Base-by-base conservation (phyloP, 2,329 filamentous ascomycete genomes). In the Botrytis fragariae region DNA sequence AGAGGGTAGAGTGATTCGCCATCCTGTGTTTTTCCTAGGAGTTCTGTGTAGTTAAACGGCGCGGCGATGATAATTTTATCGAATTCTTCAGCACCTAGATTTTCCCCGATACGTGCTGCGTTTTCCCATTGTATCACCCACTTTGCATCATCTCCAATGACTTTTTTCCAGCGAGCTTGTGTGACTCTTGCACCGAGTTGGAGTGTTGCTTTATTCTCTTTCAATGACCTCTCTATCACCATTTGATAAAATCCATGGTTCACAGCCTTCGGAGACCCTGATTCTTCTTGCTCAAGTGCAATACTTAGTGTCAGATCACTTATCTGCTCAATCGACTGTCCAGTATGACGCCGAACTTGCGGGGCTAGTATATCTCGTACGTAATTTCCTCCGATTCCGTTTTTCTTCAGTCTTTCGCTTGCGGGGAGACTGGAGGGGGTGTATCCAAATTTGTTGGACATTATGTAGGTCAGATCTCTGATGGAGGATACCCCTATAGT, bases 281-380 rank as follows among this genome's bases (percentile, higher is more conserved):
- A 44, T 22, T 72, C 60, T 45, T 72, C 69, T 44, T n/a, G 45
- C 3, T 51, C 25, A 32, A 72, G 61, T 3, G 69, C 69, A 14
- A 65, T 54, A n/a, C 69, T 72, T 18, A 72, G 10, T 42, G 69
- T 61, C 7, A 72, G 18, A 44, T 72, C 69, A n/a, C 61, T 72
- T 1, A 72, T 20, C 12, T 65, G 32, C 4, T 39, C 35, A 29
- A 72, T n/a, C 20, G 29, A 29, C 64, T 72, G 69, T 32, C 61
- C 69, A 1, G 60, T 72, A 37, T 72, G 69, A 16, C 60, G 69
- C 7, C 69, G 45, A 32, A 72, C 60, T 65, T 72, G 69, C 0
- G 69, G 69, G 42, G 69, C 60, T 42, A 72, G 42, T 42, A 72
- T 65, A 35, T 72, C 61, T 32, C 29, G 45, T 51, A 44, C 45